phyloP scores from a whole-genome alignment of 2,329 filamentous ascomycete genomes.

The Keithomyces neogunnii region DNA sequence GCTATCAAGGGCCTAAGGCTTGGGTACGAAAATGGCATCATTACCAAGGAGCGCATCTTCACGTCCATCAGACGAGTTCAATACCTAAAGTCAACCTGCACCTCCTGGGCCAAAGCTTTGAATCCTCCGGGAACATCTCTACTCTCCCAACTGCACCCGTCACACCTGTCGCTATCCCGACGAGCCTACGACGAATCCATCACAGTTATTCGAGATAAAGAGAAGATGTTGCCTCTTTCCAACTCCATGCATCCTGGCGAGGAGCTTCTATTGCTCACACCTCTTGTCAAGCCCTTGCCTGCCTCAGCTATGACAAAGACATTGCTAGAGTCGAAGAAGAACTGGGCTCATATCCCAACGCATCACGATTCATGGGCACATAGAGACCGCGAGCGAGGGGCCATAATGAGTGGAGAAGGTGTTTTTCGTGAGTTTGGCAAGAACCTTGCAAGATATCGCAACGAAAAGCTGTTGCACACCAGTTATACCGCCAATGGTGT shows the following conservation, averaged over 20 bases:
- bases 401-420: slow-evolving; percentile 83
- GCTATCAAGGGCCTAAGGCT: slow-evolving; percentile 84
- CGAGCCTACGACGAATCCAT: slow-evolving; percentile 89
- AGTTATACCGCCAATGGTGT: slow-evolving; percentile 94
- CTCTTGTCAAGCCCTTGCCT: slow-evolving; percentile 83
- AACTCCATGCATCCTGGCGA: slow-evolving; percentile 76
- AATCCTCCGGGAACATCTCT: slow-evolving; percentile 72
- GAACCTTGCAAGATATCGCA: slow-evolving; percentile 76
- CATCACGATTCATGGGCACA: slow-evolving; percentile 49
- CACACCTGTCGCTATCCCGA: slow-evolving; percentile 72
- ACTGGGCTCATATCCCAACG: slow-evolving; percentile 23
- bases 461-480: slow-evolving; percentile 81
- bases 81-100: slow-evolving; percentile 73
- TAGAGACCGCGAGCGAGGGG: slow-evolving; percentile 45
- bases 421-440: slow-evolving; percentile 87
- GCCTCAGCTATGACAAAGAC: slow-evolving; percentile 76
- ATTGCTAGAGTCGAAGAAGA: slow-evolving; percentile 46
- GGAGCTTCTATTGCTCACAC: slow-evolving; percentile 81
- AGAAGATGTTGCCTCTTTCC: slow-evolving; percentile 73
- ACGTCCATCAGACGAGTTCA: slow-evolving; percentile 74
- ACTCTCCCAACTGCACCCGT: slow-evolving; percentile 72
- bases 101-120: slow-evolving; percentile 85
- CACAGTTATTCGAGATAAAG: slow-evolving; percentile 84
- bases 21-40: slow-evolving; percentile 83
- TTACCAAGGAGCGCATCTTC: slow-evolving; percentile 70